A percentile compares a stretch with the other conserved stretches of the same genome.
Conservation (phyloP, 2,329 filamentous ascomycete species). For the Epichloe brachyelytri region DNA sequence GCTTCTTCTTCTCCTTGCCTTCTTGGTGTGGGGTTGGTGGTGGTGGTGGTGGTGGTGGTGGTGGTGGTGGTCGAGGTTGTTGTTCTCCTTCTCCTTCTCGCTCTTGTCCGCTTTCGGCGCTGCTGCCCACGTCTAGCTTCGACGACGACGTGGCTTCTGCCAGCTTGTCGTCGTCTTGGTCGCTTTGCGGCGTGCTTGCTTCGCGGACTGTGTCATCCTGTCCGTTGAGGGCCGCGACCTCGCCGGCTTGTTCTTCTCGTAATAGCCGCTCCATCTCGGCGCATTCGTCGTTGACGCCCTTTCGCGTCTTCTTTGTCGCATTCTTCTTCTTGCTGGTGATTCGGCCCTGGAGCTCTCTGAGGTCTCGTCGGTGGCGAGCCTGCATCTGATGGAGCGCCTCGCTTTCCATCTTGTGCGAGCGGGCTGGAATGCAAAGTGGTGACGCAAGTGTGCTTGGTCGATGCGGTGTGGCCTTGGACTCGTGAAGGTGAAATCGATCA, state of each 20-base stretch:
- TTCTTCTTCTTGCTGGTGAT: conserved; percentile 95
- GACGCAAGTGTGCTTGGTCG: no score
- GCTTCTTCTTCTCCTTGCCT: conserved; percentile 52
- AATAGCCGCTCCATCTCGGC: conserved; percentile 54
- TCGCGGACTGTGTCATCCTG: background rate
- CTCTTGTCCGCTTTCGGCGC: no score
- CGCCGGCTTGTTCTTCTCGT: conserved; percentile 52
- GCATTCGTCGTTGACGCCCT: conserved; percentile 65
- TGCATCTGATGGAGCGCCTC: conserved; percentile 64
- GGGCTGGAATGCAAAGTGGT: no score
- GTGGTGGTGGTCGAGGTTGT: no score
- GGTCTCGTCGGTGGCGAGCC: conserved; percentile 74
- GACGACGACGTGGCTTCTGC: conserved; percentile 1
- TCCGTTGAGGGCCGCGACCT: conserved; percentile 32
- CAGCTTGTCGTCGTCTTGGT: conserved; percentile 5
- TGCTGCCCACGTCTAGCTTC: background rate
- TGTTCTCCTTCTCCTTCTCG: background rate
- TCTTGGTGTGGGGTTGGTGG: conserved; percentile 2
- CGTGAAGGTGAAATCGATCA: no score
- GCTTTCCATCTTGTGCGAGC: conserved; percentile 14
- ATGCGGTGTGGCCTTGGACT: no score
- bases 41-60: no score
- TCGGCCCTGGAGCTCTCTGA: conserved; percentile 69
- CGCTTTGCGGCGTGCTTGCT: background rate
- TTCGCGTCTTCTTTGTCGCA: conserved; percentile 75